These are phyloP conservation scores for Diphasiastrum complanatum DNA, from an alignment of 83 land plant species.

Conservation along the genomic window DNA sequence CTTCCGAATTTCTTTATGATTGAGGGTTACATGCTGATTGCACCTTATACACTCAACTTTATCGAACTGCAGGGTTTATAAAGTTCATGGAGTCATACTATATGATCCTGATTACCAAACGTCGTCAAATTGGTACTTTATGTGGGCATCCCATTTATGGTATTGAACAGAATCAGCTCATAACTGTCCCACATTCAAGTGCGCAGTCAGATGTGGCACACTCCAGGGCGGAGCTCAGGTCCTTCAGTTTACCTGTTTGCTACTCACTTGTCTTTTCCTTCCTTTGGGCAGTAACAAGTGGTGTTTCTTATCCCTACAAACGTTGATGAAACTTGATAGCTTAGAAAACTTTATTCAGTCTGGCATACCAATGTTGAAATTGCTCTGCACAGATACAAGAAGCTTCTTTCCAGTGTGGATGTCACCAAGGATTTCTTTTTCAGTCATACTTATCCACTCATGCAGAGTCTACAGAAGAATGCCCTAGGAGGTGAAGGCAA, in stretches of 20 bases:
- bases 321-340: not conserved
- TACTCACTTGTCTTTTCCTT: not conserved
- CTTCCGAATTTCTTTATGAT: not conserved
- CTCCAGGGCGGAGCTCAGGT: conserved; percentile 92
- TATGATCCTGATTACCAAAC: conserved; percentile 79
- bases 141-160: conserved; percentile 94
- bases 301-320: not conserved
- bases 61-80: conserved; percentile 59
- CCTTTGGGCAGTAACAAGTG: too few species aligned
- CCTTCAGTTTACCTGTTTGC: conserved; percentile 10
- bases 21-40: not conserved
- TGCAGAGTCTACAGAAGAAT: conserved; percentile 85
- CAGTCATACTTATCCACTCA: conserved; percentile 91
- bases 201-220: conserved; percentile 82
- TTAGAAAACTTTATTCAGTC: not conserved
- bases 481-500: conserved; percentile 43
- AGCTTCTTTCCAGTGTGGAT: conserved; percentile 92
- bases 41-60: conserved; percentile 9
- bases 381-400: conserved; percentile 69
- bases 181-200: conserved; percentile 80
- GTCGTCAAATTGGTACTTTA: conserved; percentile 80
- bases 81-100: conserved; percentile 93
- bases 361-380: not conserved
- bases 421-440: conserved; percentile 94
- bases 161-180: conserved; percentile 81